Conservation (phyloP, 768 basidiomycete genomes). For the Panaeolus papilionaceus region DNA sequence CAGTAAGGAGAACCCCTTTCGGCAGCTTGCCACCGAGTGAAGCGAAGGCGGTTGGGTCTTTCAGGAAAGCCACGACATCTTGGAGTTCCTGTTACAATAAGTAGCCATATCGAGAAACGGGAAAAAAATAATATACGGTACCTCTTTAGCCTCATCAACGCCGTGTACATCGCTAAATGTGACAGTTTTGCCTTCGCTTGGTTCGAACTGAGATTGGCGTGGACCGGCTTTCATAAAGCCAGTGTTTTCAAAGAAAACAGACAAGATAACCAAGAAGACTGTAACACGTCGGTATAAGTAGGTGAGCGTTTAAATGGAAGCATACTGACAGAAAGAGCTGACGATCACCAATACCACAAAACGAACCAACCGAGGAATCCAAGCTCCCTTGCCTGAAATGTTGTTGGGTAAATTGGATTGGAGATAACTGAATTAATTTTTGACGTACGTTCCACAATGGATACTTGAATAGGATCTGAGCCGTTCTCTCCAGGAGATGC, state of each 20-base stretch:
- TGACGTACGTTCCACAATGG: slow-evolving; percentile 79
- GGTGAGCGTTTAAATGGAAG: neutral
- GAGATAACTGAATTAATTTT: neutral
- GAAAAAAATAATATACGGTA: slow-evolving; percentile 28
- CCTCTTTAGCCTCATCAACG: slow-evolving; percentile 95
- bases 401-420: slow-evolving; percentile 10
- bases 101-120: neutral
- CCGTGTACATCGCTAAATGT: slow-evolving; percentile 97
- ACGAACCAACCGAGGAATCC: slow-evolving; percentile 66
- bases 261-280: slow-evolving; percentile 87
- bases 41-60: slow-evolving; percentile 90
- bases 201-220: slow-evolving; percentile 83
- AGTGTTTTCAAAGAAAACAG: slow-evolving; percentile 91
- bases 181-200: slow-evolving; percentile 78
- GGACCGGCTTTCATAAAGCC: slow-evolving; percentile 91
- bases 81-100: slow-evolving; percentile 73
- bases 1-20: slow-evolving; percentile 92
- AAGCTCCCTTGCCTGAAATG: slow-evolving; percentile 67
- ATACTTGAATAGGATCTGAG: slow-evolving; percentile 77
- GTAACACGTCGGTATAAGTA: neutral
- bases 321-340: slow-evolving; percentile 67
- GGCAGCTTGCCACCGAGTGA: slow-evolving; percentile 93
- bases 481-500: slow-evolving; percentile 39
- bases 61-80: slow-evolving; percentile 95
- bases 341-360: slow-evolving; percentile 64